Base-by-base conservation (phyloP, 1,284 basidiomycete genomes). In the Ceratorhiza oryzae-sativae region DNA sequence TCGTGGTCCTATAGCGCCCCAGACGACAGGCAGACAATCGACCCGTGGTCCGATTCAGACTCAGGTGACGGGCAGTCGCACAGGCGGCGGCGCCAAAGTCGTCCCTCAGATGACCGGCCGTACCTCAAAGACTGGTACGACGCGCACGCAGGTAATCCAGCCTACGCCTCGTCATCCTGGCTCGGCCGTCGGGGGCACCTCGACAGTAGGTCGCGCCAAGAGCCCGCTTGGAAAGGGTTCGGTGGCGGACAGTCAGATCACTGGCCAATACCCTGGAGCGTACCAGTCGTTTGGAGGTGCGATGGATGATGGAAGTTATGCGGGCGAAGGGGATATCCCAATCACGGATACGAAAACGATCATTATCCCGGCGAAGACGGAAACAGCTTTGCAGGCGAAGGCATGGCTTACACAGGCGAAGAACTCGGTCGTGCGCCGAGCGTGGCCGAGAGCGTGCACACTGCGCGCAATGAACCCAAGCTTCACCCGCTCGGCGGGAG, bases 81-180 rank as follows among this genome's bases (percentile, higher is more conserved):
- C 56, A 3, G 49, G 63, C 10, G 6, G 30, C 18, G 36, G 51
- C 13, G 51, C 32, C 2, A 67, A 67, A 55, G 63, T 67, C 23
- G 41, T 67, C 12, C 63, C 63, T 23, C 63, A 67, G 27, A 67
- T 67, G 63, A 67, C 63, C 8, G 63, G 63, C 48, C 48, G 41
- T 2, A 55, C 63, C 41, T 32, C 27, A 3, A 36, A 49, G 51
- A 67, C 63, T 41, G 30, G 46, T 13, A 67, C 51, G 9, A 55
- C 63, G 20, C 48, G 63, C 20, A 41, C 48, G 3, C 27, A 39
- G 12, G 63, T 67, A 5, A 30, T 51, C 6, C 63, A 67, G 45
- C 63, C 63, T 55, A 49, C 36, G 8, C 63, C 63, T 12, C 48
- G 63, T 23, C 63, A 67, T 55, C 23, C 63, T 55, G 63, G 63